phyloP scores from a whole-genome alignment of 108 stramenopile genomes.

The Mediolabrus comicus region DNA sequence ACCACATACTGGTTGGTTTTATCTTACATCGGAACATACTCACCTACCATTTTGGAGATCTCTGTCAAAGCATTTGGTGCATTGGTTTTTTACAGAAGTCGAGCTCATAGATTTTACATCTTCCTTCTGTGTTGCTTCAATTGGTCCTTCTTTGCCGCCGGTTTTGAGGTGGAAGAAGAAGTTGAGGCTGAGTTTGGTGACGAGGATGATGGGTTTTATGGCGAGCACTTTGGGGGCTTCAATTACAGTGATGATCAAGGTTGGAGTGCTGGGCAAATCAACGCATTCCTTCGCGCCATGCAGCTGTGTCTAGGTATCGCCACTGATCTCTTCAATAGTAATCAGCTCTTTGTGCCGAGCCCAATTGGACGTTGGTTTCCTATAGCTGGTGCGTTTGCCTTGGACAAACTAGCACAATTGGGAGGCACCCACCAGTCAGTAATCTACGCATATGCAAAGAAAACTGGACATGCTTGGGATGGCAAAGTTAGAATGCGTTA shows the following conservation, averaged over 20 bases:
- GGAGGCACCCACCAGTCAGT: not conserved
- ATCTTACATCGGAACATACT: too few species aligned
- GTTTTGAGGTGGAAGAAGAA: not conserved
- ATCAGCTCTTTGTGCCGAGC: not conserved
- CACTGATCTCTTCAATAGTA: not conserved
- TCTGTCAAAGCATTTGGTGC: not conserved
- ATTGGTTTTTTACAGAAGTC: not conserved
- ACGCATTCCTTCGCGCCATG: not conserved
- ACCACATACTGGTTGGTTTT: too few species aligned
- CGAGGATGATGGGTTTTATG: not conserved
- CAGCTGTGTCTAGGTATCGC: not conserved
- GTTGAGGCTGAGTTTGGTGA: not conserved
- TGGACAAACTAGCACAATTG: not conserved
- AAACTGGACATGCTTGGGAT: not conserved
- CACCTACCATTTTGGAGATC: too few species aligned
- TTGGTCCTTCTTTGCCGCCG: not conserved
- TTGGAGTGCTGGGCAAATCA: not conserved
- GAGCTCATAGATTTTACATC: not conserved
- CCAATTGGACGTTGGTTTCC: not conserved
- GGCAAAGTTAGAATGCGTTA: not conserved
- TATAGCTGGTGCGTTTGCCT: not conserved
- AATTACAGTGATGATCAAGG: not conserved
- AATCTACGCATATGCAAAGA: not conserved
- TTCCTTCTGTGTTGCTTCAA: not conserved
- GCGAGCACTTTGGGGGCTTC: not conserved